phyloP scores from a whole-genome alignment of 2,329 filamentous ascomycete genomes.

The Sporothrix protearum region DNA sequence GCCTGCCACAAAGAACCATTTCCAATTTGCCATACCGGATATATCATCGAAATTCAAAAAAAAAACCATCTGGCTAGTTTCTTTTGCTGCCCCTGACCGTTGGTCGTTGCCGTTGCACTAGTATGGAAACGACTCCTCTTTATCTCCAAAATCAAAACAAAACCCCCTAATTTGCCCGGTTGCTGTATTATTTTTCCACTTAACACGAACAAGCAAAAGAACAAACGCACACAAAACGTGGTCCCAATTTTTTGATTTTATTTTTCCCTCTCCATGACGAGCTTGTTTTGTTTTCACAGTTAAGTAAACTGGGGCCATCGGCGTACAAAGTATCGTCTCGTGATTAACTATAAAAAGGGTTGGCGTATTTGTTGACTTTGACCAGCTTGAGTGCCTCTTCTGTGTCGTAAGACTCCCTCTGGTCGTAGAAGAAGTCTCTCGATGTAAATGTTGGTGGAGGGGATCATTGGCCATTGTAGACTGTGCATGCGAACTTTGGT shows the following conservation, averaged over 20 bases:
- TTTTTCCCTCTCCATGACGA: not conserved
- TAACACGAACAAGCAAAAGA: not conserved
- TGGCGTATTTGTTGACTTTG: not conserved
- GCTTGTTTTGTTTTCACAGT: not conserved
- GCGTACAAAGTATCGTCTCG: too few relatives aligned
- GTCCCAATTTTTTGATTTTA: not conserved
- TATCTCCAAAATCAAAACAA: not conserved
- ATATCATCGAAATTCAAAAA: not conserved
- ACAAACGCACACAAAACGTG: not conserved
- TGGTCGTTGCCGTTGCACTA: not conserved
- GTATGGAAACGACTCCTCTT: not conserved
- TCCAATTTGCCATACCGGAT: too few relatives aligned
- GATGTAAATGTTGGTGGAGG: not conserved
- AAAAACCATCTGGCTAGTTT: not conserved
- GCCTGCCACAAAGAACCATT: too few relatives aligned
- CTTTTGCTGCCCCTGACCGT: not conserved
- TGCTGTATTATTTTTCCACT: not conserved
- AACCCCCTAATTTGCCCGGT: constrained; percentile 12
- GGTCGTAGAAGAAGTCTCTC: not conserved
- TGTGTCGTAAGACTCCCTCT: not conserved
- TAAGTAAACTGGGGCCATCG: not conserved
- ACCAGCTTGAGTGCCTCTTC: not conserved
- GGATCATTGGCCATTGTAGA: not conserved
- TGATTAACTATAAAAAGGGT: not conserved
- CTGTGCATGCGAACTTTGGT: not conserved